Evolutionary conservation across 2,329 filamentous ascomycete genomes (phyloP).

Genomic region (Fonsecaea multimorphosa): DNA sequence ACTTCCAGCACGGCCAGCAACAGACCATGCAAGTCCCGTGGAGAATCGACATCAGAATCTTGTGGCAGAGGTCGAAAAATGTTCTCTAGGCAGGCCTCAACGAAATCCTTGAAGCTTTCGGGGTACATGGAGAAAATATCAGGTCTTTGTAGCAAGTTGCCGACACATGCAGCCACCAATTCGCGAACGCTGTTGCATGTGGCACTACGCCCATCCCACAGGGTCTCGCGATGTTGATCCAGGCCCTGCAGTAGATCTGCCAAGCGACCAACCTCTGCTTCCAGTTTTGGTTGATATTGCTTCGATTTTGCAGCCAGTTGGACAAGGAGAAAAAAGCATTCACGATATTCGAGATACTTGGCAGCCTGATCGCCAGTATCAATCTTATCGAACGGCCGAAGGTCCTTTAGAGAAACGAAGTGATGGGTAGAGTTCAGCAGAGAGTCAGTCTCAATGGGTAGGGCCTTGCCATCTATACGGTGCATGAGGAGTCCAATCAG

Average conservation of each 20-base stretch:
- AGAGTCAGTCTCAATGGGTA: conserved; percentile 1
- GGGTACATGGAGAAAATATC: conserved; percentile 21
- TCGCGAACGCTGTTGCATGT: conserved; percentile 12
- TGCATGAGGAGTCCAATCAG: conserved; percentile 23
- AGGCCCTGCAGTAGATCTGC: conserved; percentile 9
- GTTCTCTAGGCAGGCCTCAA: conserved; percentile 8
- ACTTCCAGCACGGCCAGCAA: conserved; percentile 10
- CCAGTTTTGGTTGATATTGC: conserved; percentile 9
- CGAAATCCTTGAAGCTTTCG: conserved; percentile 10
- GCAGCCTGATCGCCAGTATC: neutral
- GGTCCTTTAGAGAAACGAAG: conserved; percentile 25
- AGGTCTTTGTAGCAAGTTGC: conserved; percentile 24
- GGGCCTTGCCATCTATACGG: neutral
- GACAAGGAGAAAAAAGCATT: conserved; percentile 27
- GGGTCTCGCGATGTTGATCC: neutral
- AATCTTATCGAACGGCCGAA: neutral
- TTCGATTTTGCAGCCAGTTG: conserved; percentile 13
- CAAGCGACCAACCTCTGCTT: conserved; percentile 21
- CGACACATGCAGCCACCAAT: conserved; percentile 28
- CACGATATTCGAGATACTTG: conserved; percentile 29
- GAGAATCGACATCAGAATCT: neutral
- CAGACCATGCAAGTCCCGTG: conserved; percentile 8
- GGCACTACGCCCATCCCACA: conserved; percentile 27
- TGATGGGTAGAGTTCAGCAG: conserved; percentile 7
- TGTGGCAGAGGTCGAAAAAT: neutral